Percentiles rank a stretch among this genome's conserved stretches.
Conservation (phyloP, 2,329 filamentous ascomycete species). For the Epichloe amarillans region DNA sequence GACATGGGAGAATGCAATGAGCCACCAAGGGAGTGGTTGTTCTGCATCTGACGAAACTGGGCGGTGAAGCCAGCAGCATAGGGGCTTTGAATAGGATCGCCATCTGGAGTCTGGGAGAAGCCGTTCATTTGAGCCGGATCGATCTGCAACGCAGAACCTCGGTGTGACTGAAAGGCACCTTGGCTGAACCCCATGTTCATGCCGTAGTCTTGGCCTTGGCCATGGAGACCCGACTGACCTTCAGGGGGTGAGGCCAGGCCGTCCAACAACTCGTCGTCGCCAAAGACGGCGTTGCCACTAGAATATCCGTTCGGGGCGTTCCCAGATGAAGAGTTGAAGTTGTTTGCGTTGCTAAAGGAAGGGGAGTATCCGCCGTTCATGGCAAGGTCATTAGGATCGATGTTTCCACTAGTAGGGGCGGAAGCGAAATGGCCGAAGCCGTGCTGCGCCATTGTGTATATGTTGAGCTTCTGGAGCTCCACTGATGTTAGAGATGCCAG, state of each 20-base stretch:
- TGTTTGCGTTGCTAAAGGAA: conserved; percentile 37
- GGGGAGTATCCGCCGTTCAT: conserved; percentile 50
- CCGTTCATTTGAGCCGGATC: conserved; percentile 60
- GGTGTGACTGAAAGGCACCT: conserved; percentile 40
- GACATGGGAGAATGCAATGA: conserved; percentile 31
- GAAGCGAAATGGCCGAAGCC: conserved; percentile 43
- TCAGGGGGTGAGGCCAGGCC: conserved; percentile 48
- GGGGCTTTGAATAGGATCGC: conserved; percentile 82
- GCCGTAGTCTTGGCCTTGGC: conserved; percentile 42
- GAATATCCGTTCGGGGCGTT: conserved; percentile 61
- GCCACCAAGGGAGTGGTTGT: conserved; percentile 40
- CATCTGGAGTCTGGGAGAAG: conserved; percentile 85
- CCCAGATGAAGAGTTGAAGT: conserved; percentile 42
- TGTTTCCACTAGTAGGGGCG: conserved; percentile 41
- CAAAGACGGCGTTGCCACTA: conserved; percentile 64
- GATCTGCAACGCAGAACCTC: conserved; percentile 43
- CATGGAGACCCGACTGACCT: conserved; percentile 34
- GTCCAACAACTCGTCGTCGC: conserved; percentile 80
- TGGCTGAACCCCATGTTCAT: conserved; percentile 47
- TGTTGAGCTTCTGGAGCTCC: conserved; percentile 8
- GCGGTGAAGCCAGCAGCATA: conserved; percentile 71
- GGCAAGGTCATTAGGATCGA: conserved; percentile 77
- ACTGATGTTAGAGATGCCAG: conserved; percentile 5
- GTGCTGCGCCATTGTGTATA: conserved; percentile 38
- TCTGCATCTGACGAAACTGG: conserved; percentile 60